These are phyloP conservation scores for Carex myosuroides DNA, from an alignment of 176 grass and related monocot genomes.

Conservation along the genomic window DNA sequence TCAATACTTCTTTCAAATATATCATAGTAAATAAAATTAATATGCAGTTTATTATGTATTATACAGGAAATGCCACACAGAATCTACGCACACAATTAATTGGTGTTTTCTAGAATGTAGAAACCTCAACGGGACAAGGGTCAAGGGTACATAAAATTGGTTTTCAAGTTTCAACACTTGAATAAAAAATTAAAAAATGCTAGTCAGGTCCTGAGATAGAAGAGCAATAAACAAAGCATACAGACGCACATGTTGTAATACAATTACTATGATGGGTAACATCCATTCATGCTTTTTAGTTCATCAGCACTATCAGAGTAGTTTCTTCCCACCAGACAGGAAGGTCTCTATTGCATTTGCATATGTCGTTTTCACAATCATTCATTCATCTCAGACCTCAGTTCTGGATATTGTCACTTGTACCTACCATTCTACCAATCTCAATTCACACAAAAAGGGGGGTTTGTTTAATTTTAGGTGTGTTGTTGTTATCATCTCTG, in stretches of 20 bases:
- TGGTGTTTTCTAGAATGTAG: neutral
- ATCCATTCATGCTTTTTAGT: neutral
- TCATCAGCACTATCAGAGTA: neutral
- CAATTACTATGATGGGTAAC: neutral
- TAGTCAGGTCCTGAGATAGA: neutral
- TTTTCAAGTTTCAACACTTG: too few relatives aligned
- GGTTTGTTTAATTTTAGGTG: neutral
- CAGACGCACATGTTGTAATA: neutral
- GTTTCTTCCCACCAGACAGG: constrained; percentile 11
- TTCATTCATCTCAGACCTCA: neutral
- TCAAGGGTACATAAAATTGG: neutral
- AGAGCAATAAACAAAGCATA: neutral
- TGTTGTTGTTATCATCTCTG: neutral
- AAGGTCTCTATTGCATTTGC: neutral
- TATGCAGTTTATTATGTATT: too few relatives aligned
- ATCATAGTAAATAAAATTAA: too few relatives aligned
- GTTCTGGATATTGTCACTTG: neutral
- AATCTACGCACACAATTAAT: neutral
- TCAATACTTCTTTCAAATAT: neutral
- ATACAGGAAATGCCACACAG: neutral
- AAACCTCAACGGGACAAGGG: neutral
- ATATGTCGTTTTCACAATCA: neutral
- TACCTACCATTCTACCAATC: neutral
- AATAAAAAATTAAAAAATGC: neutral
- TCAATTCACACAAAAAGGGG: neutral